Base-by-base conservation (phyloP, 1,284 basidiomycete species). In the Takashimella tepidaria region DNA sequence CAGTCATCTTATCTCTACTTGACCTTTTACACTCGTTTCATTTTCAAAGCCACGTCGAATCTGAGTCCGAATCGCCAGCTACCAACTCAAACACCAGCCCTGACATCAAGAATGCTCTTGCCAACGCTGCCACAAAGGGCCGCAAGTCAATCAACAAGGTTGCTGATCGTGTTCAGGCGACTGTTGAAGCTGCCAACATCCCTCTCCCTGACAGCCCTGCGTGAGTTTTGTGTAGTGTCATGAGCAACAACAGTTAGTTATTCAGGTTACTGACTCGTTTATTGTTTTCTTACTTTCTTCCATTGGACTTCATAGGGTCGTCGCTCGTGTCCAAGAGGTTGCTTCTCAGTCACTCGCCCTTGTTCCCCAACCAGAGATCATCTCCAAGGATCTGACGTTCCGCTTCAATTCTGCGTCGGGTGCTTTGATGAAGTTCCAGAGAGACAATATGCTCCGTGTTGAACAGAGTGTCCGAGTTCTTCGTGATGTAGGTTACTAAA, bases 151-250 rank as follows among this genome's bases (percentile, higher is more conserved):
- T 68, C 41, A 67, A 62, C 60, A 69, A 67, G 56, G 57, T 61
- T 1, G 21, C 69, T 3, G 64, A 69, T 41, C 54, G 54, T 45
- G 55, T 70, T 12, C 55, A 62, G 25, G 46, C 46, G 21, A 41
- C 51, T 4, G 48, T 65, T 26, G 70, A 73, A 31, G 68, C 70
- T 8, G 66, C 72, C 6, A 63, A 56, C 51, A 57, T 72, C 21
- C 68, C 70, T 13, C 58, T 73, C 11, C 70, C 72, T 0, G 70
- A 73, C 8, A 63, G 57, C 22, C 70, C 70, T 3, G 41, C 64
- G 69, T 72, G 27, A 46, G 69, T 61, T 8, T n/a, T n/a, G n/a
- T 41, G 41, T 25, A 12, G 3, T 47, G 6, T 42, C 16, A 22
- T 24, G 5, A 21, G 11, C 22, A 45, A 22, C 6, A 45, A 11